Evolutionary conservation across 2,329 filamentous ascomycete species (phyloP).

Genomic region (Emericellopsis atlantica): DNA sequence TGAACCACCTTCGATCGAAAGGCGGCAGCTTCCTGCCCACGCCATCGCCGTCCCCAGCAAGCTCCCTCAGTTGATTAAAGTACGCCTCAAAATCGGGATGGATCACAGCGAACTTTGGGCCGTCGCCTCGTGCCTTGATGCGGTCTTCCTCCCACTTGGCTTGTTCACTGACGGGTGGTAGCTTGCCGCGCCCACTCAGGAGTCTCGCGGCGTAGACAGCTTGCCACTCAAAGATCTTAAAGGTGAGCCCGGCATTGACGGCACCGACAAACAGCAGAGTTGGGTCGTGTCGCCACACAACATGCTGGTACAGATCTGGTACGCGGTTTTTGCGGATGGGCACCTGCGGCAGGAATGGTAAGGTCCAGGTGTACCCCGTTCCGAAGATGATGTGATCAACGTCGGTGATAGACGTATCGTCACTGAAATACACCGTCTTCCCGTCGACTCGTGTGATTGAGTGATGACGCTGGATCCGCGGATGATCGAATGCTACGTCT

Average conservation of each 20-base stretch:
- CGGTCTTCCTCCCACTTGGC: conserved; percentile 43
- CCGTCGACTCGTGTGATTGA: conserved; percentile 31
- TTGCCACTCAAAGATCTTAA: conserved; percentile 59
- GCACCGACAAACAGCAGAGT: conserved; percentile 46
- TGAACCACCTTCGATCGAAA: conserved; percentile 32
- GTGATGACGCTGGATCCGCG: conserved; percentile 30
- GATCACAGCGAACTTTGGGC: conserved; percentile 40
- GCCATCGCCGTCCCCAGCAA: conserved; percentile 33
- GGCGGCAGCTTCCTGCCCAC: conserved; percentile 30
- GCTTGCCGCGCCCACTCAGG: conserved; percentile 36
- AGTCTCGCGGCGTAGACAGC: conserved; percentile 48
- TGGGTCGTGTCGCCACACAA: conserved; percentile 41
- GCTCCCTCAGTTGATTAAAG: conserved; percentile 40
- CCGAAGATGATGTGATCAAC: conserved; percentile 55
- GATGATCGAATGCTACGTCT: conserved; percentile 46
- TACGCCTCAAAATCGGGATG: conserved; percentile 53
- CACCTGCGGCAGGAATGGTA: conserved; percentile 45
- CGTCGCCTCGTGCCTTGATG: conserved; percentile 40
- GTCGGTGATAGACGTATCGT: conserved; percentile 35
- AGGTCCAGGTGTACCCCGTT: conserved; percentile 52
- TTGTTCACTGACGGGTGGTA: conserved; percentile 38
- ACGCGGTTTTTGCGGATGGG: conserved; percentile 40
- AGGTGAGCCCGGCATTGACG: conserved; percentile 44
- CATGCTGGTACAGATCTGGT: conserved; percentile 42
- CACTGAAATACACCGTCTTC: conserved; percentile 39